Evolutionary conservation across 1,284 basidiomycete genomes (phyloP).

Genomic region (Xerocomus tenax): DNA sequence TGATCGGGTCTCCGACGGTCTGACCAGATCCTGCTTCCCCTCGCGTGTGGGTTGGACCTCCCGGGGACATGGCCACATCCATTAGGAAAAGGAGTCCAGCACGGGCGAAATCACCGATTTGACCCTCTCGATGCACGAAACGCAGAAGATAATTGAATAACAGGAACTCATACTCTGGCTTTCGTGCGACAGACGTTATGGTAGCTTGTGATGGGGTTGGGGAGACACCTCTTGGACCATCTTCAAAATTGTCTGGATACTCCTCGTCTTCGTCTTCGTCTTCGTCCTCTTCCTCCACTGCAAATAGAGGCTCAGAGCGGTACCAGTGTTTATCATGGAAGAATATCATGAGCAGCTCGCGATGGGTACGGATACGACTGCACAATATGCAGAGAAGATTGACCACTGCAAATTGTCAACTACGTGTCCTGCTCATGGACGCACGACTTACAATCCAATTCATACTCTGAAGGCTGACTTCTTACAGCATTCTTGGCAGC

Average conservation of each 20-base stretch:
- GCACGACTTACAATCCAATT: slow-evolving; percentile 64
- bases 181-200: slow-evolving; percentile 49
- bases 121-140: slow-evolving; percentile 90
- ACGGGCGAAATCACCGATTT: slow-evolving; percentile 88
- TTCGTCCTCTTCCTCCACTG: slow-evolving; percentile 64
- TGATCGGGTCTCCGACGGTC: slow-evolving; percentile 53
- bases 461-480: slow-evolving; percentile 72
- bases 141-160: slow-evolving; percentile 93
- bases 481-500: slow-evolving; percentile 66
- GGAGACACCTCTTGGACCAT: slow-evolving; percentile 36
- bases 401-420: slow-evolving; percentile 51
- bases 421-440: not conserved
- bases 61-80: slow-evolving; percentile 84
- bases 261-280: slow-evolving; percentile 26
- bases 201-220: slow-evolving; percentile 55
- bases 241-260: slow-evolving; percentile 8
- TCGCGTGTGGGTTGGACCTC: slow-evolving; percentile 40
- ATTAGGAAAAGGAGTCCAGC: slow-evolving; percentile 88
- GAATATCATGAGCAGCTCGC: slow-evolving; percentile 90
- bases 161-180: slow-evolving; percentile 88
- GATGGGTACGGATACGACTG: slow-evolving; percentile 81
- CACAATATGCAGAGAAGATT: slow-evolving; percentile 86
- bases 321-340: slow-evolving; percentile 89
- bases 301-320: slow-evolving; percentile 57
- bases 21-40: slow-evolving; percentile 22